Conservation (phyloP, 2,329 filamentous ascomycete genomes). For the Bipolaris cookei region DNA sequence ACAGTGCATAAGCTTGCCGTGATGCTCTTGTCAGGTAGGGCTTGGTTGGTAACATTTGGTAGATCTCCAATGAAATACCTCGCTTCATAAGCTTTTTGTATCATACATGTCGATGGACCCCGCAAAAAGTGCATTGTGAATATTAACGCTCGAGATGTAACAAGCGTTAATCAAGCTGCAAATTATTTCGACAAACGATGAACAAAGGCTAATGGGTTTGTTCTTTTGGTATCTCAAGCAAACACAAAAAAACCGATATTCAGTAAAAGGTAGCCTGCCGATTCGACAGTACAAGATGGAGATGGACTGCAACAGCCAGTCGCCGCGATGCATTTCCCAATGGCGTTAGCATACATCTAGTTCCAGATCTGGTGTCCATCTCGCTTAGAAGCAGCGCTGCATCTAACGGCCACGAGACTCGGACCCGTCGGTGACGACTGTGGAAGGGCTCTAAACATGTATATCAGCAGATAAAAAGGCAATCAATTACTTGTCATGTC, state of each 20-base stretch:
- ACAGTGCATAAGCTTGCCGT: neutral
- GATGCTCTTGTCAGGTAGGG: neutral
- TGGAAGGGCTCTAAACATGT: neutral
- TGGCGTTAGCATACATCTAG: conserved; percentile 8
- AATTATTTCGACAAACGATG: neutral
- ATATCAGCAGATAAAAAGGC: conserved; percentile 28
- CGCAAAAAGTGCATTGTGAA: too few species aligned
- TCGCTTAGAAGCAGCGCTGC: conserved; percentile 19
- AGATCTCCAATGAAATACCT: neutral
- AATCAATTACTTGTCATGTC: conserved; percentile 18
- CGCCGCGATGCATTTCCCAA: conserved; percentile 10
- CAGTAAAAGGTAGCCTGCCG: neutral
- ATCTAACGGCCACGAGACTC: conserved; percentile 4
- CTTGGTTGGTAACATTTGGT: neutral
- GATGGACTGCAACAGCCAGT: neutral
- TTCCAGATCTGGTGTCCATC: conserved; percentile 2
- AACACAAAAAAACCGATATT: neutral
- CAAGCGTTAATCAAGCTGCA: neutral
- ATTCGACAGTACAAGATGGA: neutral
- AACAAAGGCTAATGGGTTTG: neutral
- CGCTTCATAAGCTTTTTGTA: too few species aligned
- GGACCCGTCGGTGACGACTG: conserved; percentile 19
- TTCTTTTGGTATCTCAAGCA: neutral
- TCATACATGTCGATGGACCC: too few species aligned
- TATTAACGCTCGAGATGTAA: too few species aligned